Evolutionary conservation across 495 filamentous ascomycete genomes (phyloP).

Genomic region (Penicillium malachiteum): DNA sequence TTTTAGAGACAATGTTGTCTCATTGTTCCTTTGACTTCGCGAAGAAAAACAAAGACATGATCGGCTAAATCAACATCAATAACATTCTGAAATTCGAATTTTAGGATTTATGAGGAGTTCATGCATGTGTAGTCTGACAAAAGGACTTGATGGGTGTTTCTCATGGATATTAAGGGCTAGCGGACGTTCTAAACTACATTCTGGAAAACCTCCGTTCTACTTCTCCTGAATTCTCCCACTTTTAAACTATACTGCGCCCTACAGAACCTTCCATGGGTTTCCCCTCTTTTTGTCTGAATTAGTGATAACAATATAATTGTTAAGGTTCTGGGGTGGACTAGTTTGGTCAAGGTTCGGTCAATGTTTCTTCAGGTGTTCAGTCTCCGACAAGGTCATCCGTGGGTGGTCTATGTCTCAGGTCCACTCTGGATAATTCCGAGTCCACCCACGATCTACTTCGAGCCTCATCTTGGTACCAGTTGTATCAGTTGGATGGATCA

Average conservation of each 20-base stretch:
- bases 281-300: not conserved
- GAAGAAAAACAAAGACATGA: not conserved
- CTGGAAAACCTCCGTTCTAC: conserved; percentile 26
- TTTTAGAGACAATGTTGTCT: too few relatives aligned
- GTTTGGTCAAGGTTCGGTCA: conserved; percentile 12
- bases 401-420: not conserved
- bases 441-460: not conserved
- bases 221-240: conserved; percentile 4
- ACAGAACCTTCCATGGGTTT: not conserved
- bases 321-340: not conserved
- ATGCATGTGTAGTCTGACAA: too few relatives aligned
- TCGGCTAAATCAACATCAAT: not conserved
- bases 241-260: conserved; percentile 19
- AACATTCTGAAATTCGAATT: too few relatives aligned
- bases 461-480: not conserved
- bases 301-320: not conserved
- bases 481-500: not conserved
- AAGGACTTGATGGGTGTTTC: not conserved
- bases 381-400: conserved; percentile 5
- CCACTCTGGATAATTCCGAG: not conserved
- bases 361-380: conserved; percentile 16
- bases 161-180: conserved; percentile 9
- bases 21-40: not conserved
- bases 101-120: too few relatives aligned
- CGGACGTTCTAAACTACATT: conserved; percentile 26